Evolutionary conservation across 148 eudicot species (phyloP), one percentile per base, ranked within the genome.

Genomic region (Simmondsia chinensis): DNA sequence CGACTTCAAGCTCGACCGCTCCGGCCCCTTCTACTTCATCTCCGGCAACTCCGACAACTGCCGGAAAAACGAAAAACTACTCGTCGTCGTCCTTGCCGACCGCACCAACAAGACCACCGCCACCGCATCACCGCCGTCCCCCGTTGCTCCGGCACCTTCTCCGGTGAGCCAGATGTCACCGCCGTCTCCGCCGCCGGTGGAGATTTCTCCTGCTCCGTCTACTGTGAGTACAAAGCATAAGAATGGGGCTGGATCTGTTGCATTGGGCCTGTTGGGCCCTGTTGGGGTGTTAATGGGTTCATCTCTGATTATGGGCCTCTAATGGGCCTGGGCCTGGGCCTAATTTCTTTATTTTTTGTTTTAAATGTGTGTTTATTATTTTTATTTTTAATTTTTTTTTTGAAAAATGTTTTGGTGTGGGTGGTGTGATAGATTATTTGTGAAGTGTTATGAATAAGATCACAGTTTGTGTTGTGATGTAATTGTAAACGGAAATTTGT

Each of bases 11-110:
- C 52, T 87, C 46, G 31, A 39, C 27, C 57, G 70, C 9, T 83
- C 96, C 2, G 96, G 96, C 2, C 81, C 89, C 12, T 46, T 65
- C 67, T 87, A 80, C 74, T 87, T 87, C 89, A 77, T 87, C 15
- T 83, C 94, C 35, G 94, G 96, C 10, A 62, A 74, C 33, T 52
- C 61, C 31, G 86, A 83, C 20, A 67, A 75, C 50, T 87, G 96
- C 32, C 68, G 40, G 39, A 83, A 80, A 53, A 83, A 87, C 13
- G 81, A 87, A 51, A 87, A 83, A 66, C 18, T 87, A 56, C 34
- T 43, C 1, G 71, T 80, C 1, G 63, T 83, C 5, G 96, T 87
- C 4, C 15, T 87, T 75, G 89, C 96, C 24, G 81, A 87, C 29
- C 60, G 96, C 20, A 57, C 16, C 51, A 34, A 18, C 18, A 58